Evolutionary conservation across 371 early-diverging fungal genomes (phyloP).

Genomic region (Rhizoclosmatium hyalinum): DNA sequence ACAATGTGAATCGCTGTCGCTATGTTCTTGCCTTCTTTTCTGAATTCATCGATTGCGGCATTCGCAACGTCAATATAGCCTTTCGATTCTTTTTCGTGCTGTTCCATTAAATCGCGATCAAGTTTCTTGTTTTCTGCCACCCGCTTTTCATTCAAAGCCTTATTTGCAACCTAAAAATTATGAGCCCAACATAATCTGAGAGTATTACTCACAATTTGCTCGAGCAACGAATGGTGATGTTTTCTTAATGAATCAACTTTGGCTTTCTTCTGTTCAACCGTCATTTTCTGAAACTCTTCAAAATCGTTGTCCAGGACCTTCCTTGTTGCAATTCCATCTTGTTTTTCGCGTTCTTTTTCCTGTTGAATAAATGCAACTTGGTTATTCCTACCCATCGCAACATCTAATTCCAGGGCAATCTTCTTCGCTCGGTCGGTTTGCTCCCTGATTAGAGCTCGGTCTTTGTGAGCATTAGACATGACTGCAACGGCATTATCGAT

Average conservation of each 20-base stretch:
- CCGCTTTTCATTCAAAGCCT: background rate
- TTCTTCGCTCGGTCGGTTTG: background rate
- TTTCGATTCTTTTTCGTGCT: background rate
- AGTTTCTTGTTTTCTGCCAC: background rate
- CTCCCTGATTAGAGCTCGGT: background rate
- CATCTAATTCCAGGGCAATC: background rate
- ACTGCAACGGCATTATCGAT: background rate
- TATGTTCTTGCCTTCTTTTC: constrained; percentile 4
- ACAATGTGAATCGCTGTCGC: constrained; percentile 2
- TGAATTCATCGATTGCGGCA: constrained; percentile 14
- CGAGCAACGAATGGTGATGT: background rate
- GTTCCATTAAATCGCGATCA: background rate
- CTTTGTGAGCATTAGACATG: constrained; percentile 22
- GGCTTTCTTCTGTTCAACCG: background rate
- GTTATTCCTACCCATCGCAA: background rate
- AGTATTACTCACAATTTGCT: constrained; percentile 9
- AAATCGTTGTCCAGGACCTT: constrained; percentile 10
- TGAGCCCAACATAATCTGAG: background rate
- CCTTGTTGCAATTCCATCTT: background rate
- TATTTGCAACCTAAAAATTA: background rate
- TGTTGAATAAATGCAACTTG: background rate
- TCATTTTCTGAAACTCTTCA: constrained; percentile 1
- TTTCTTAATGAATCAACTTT: background rate
- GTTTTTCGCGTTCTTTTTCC: background rate
- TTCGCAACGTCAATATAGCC: background rate